A percentile compares a stretch with the other conserved stretches of the same genome.
phyloP scores from a whole-genome alignment of 176 grass and related monocot species.

The Saccharum officinarum region DNA sequence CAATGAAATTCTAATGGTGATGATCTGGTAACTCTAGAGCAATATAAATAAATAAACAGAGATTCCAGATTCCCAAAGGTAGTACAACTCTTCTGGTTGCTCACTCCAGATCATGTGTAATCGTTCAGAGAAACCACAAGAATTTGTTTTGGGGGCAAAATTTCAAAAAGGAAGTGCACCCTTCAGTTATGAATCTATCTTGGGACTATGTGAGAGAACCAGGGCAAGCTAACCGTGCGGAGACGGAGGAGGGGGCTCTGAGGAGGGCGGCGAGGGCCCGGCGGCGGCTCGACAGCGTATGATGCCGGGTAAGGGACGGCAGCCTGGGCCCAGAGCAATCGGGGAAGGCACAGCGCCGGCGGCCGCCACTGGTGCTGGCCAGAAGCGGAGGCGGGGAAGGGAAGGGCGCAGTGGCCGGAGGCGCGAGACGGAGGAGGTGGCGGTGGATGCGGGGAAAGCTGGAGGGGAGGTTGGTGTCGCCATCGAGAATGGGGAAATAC shows the following conservation, averaged over 20 bases:
- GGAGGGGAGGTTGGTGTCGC: constrained; percentile 24
- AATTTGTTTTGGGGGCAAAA: no score
- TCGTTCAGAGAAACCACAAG: not conserved
- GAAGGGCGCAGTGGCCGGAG: constrained; percentile 1
- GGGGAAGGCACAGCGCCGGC: not conserved
- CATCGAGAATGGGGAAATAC: not conserved
- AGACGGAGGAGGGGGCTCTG: constrained; percentile 39
- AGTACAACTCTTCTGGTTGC: not conserved
- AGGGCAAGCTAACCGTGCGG: constrained; percentile 24
- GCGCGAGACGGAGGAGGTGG: not conserved
- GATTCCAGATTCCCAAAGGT: not conserved
- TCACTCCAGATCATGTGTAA: not conserved
- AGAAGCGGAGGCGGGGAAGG: constrained; percentile 8
- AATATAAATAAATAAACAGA: not conserved
- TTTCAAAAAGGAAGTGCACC: not conserved
- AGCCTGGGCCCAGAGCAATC: not conserved
- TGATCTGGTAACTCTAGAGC: not conserved
- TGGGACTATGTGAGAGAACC: not conserved
- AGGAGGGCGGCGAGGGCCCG: constrained; percentile 42
- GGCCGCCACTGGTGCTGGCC: not conserved
- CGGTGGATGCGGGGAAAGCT: not conserved
- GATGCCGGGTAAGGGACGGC: constrained; percentile 4
- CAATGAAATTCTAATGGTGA: not conserved
- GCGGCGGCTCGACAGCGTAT: constrained; percentile 31
- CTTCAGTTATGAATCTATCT: not conserved